Conservation (phyloP, 495 filamentous ascomycete species). For the Neurospora sp. region DNA sequence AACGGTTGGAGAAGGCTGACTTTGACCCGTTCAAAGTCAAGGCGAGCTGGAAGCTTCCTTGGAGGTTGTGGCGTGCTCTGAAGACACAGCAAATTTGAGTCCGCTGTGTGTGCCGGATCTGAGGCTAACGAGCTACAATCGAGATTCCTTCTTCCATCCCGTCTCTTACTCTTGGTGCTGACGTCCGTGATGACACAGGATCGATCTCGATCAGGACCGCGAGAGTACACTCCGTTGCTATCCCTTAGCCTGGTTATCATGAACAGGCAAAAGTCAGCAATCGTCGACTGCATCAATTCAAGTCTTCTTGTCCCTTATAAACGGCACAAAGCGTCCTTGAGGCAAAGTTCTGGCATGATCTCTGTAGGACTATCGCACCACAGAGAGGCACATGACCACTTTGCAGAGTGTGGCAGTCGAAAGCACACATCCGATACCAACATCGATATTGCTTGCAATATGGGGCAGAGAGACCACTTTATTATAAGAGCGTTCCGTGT, state of each 20-base stretch:
- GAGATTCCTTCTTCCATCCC: neutral
- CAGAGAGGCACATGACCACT: neutral
- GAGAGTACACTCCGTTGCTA: neutral
- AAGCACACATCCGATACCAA: neutral
- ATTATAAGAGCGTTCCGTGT: neutral
- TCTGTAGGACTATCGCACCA: neutral
- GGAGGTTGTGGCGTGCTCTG: slow-evolving; percentile 68
- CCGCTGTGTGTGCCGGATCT: neutral
- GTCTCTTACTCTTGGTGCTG: neutral
- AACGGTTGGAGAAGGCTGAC: slow-evolving; percentile 63
- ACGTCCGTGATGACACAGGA: neutral
- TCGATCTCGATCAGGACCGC: neutral
- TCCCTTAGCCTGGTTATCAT: neutral
- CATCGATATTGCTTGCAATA: neutral
- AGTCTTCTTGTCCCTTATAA: neutral
- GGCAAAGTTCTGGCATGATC: neutral
- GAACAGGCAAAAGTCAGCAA: neutral
- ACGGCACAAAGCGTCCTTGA: neutral
- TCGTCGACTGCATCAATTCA: neutral
- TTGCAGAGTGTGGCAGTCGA: neutral
- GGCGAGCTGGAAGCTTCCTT: slow-evolving; percentile 82
- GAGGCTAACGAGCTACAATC: neutral
- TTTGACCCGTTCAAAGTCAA: slow-evolving; percentile 66
- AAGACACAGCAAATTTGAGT: slow-evolving; percentile 46
- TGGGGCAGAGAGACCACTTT: neutral